Evolutionary conservation across 768 basidiomycete species (phyloP).

Genomic region (Suillus bovinus): DNA sequence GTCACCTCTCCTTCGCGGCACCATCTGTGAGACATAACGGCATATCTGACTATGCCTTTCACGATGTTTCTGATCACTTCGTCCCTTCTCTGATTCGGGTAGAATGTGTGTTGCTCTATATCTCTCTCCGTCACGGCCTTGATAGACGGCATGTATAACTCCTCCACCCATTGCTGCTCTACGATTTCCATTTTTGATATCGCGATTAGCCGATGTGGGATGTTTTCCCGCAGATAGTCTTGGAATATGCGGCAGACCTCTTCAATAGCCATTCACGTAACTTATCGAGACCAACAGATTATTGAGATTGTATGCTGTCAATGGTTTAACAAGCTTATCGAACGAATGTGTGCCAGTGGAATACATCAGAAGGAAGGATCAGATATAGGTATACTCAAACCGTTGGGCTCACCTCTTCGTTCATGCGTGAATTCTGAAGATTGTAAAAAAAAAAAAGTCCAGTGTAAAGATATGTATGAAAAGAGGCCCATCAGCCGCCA

Average conservation of each 20-base stretch:
- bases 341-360: not conserved
- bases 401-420: not conserved
- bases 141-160: constrained; percentile 13
- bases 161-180: constrained; percentile 7
- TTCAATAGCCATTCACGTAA: constrained; percentile 14
- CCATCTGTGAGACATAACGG: constrained; percentile 20
- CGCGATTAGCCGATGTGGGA: constrained; percentile 21
- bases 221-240: constrained; percentile 11
- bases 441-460: too few relatives aligned
- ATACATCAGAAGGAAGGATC: not conserved
- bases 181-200: constrained; percentile 18
- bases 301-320: not conserved
- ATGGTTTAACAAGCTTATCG: not conserved
- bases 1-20: constrained; percentile 7
- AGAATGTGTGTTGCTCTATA: constrained; percentile 22
- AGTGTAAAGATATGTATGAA: too few relatives aligned
- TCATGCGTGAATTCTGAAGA: too few relatives aligned
- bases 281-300: not conserved
- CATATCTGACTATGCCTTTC: constrained; percentile 23
- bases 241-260: constrained; percentile 20
- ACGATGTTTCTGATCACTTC: constrained; percentile 24
- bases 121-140: constrained; percentile 21
- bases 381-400: not conserved
- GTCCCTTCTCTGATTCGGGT: constrained; percentile 24
- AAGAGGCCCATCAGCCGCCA: too few relatives aligned